Conservation (phyloP, 2,329 filamentous ascomycete genomes). For the Cercospora sp. region DNA sequence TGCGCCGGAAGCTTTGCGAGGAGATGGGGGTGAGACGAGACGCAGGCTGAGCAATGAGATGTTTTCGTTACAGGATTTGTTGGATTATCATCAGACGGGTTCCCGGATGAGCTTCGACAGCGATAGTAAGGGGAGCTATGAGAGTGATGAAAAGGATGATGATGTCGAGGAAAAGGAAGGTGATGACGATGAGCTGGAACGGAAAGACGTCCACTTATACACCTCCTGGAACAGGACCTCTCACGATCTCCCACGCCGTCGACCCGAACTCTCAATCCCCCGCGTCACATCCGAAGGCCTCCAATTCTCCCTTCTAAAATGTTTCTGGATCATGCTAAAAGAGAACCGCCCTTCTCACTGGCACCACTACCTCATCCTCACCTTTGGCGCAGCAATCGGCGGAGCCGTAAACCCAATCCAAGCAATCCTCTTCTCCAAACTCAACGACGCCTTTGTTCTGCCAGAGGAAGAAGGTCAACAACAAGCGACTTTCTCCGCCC, state of each 20-base stretch:
- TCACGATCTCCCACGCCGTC: neutral
- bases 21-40: conserved; percentile 17
- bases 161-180: neutral
- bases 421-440: conserved; percentile 51
- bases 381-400: conserved; percentile 27
- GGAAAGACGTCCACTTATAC: neutral
- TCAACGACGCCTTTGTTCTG: conserved; percentile 51
- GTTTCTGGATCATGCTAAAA: neutral
- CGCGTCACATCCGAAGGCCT: neutral
- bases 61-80: neutral
- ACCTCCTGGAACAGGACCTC: neutral
- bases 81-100: neutral
- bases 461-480: conserved; percentile 38
- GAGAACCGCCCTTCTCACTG: neutral
- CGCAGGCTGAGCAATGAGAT: neutral
- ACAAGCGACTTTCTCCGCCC: conserved; percentile 52
- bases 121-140: neutral
- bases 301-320: neutral
- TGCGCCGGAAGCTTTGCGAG: no score
- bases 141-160: neutral
- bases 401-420: conserved; percentile 48
- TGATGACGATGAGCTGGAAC: neutral
- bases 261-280: neutral
- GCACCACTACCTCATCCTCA: neutral
- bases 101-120: neutral